Base-by-base conservation (phyloP, 768 basidiomycete species). In the Suillus sp. region DNA sequence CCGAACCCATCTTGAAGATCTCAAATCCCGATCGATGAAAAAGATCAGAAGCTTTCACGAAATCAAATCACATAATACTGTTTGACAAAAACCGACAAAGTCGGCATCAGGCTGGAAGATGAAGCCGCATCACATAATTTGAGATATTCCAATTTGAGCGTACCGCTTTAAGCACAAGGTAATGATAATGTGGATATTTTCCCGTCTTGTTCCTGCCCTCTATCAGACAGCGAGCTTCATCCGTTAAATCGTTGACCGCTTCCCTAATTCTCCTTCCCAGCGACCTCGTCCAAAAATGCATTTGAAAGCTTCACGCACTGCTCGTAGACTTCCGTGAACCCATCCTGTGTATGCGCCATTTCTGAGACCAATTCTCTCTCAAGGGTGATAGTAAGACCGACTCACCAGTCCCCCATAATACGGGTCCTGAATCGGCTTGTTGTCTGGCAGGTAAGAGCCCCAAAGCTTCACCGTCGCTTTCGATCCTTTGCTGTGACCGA, bases 381-480 rank as follows among this genome's bases (percentile, higher is more conserved):
- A 11, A 63, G n/a, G 16, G 62, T 32, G 14, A 61, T 14, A n/a
- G n/a, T 14, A 59, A 18, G 42, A 42, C 51, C 53, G n/a, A 75
- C 85, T 70, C 72, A 89, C 87, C 35, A 80, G 77, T 38, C 85
- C 85, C 14, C 88, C 91, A 65, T 92, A 95, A 74, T 95, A 96
- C 6, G 95, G 95, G 73, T 96, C 95, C 13, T 82, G 80, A 65
- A 97, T 94, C 20, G 87, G 81, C 69, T 83, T 83, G 54, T 80
- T 78, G 71, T 91, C 90, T 8, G 56, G 16, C 6, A 87, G 75
- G 71, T 89, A 93, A 6, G 90, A 89, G 20, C 92, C 92, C 87
- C 90, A 95, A n/a, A 95, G 80, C 8, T 81, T 81, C 35, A 95
- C 82, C 57, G 82, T 79, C 0, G 92, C 90, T 65, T 78, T 77